Conservation (phyloP, 2,329 filamentous ascomycete species). For the Ophiostoma sp. region DNA sequence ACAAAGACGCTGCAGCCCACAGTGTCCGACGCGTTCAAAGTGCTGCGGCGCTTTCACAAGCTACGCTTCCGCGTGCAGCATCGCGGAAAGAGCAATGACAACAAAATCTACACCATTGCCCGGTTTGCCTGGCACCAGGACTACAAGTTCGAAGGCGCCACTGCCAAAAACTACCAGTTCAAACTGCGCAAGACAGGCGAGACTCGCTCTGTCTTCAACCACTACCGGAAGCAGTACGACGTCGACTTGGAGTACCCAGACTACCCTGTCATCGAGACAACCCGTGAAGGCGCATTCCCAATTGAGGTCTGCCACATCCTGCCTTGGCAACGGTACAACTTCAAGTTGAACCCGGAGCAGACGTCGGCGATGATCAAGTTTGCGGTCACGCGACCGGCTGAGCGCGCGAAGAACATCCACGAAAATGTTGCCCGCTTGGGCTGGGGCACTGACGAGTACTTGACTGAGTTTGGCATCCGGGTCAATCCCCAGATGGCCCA, state of each 20-base stretch:
- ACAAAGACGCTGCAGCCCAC: constrained; percentile 28
- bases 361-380: constrained; percentile 89
- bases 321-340: constrained; percentile 55
- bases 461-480: constrained; percentile 67
- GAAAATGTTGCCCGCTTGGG: constrained; percentile 60
- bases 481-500: constrained; percentile 60
- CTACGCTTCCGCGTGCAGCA: constrained; percentile 54
- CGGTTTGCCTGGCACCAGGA: constrained; percentile 44
- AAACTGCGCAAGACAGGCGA: constrained; percentile 44
- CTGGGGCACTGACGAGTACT: constrained; percentile 63
- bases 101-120: constrained; percentile 49
- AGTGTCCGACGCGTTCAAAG: constrained; percentile 49
- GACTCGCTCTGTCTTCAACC: constrained; percentile 45
- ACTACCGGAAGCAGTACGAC: constrained; percentile 53
- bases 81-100: constrained; percentile 41
- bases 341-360: constrained; percentile 56
- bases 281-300: constrained; percentile 50
- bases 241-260: constrained; percentile 42
- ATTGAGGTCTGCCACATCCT: constrained; percentile 54
- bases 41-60: constrained; percentile 49
- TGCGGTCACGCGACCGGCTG: constrained; percentile 69
- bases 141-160: constrained; percentile 43
- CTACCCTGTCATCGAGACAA: constrained; percentile 55
- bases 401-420: constrained; percentile 64
- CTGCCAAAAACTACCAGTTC: constrained; percentile 52